Percentiles rank a stretch among this genome's conserved stretches.
These are phyloP conservation scores for Toxoplasma gondii DNA, from an alignment of 169 alveolate species.

Conservation along the genomic window DNA sequence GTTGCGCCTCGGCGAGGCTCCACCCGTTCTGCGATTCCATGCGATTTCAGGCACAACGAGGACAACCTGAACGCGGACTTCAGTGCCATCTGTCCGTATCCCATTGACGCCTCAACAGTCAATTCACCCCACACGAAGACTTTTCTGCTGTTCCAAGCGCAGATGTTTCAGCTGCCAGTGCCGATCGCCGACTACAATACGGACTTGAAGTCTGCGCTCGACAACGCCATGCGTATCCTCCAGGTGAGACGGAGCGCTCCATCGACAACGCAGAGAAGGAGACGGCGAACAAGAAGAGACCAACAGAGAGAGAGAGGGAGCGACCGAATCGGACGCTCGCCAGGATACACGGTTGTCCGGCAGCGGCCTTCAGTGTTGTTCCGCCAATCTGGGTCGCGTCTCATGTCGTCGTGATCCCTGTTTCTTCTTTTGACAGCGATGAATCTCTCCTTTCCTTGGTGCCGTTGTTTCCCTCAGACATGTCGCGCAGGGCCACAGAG, in stretches of 20 bases:
- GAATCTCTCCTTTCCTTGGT: no score
- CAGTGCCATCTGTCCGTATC: constrained; percentile 66
- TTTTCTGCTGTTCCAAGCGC: constrained; percentile 74
- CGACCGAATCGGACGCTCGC: no score
- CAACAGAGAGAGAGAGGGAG: no score
- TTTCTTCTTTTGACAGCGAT: no score
- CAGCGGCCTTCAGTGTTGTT: no score
- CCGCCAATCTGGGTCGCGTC: no score
- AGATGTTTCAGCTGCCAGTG: constrained; percentile 65
- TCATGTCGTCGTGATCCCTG: no score
- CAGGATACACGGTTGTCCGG: no score
- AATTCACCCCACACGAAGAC: constrained; percentile 73
- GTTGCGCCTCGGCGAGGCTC: no score
- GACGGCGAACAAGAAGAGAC: no score
- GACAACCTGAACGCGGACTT: constrained; percentile 70
- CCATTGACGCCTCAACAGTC: constrained; percentile 61
- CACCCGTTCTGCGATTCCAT: not conserved
- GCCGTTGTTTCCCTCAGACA: no score
- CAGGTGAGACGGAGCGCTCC: constrained; percentile 32
- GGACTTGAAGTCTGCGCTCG: constrained; percentile 70
- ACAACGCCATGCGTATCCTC: constrained; percentile 70
- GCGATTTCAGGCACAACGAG: constrained; percentile 69
- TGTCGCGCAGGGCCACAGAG: no score
- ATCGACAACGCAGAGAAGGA: not conserved
- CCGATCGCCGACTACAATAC: constrained; percentile 73